phyloP scores from a whole-genome alignment of 306 rosid genomes.

The Pueraria montana region DNA sequence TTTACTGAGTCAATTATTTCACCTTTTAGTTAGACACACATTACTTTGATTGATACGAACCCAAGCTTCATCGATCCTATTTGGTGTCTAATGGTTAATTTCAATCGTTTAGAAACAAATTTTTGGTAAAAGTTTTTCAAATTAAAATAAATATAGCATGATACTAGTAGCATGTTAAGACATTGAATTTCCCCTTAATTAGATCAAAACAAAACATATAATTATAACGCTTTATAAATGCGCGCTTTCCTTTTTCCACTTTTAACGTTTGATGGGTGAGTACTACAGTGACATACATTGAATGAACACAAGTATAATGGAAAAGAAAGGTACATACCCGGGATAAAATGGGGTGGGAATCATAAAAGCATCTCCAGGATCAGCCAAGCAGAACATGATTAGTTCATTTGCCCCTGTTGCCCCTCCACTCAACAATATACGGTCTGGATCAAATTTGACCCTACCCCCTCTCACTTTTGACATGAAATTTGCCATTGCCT shows the following conservation, averaged over 20 bases:
- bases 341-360: conserved; percentile 95
- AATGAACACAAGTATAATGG: conserved; percentile 34
- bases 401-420: conserved; percentile 94
- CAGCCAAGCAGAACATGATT: conserved; percentile 85
- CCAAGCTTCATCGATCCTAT: neutral
- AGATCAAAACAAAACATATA: neutral
- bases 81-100: no score
- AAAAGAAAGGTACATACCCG: conserved; percentile 68
- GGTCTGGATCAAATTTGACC: conserved; percentile 73
- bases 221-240: conserved; percentile 7
- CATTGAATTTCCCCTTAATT: neutral
- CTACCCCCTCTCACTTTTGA: conserved; percentile 84
- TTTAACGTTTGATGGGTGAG: neutral
- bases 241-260: conserved; percentile 4
- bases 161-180: conserved; percentile 6
- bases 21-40: neutral
- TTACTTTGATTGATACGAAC: conserved; percentile 10
- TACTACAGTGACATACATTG: conserved; percentile 46
- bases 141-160: no score
- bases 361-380: conserved; percentile 90
- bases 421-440: conserved; percentile 92
- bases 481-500: conserved; percentile 92
- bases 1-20: neutral
- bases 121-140: neutral
- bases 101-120: neutral